Evolutionary conservation across 306 rosid species (phyloP), one percentile per base, ranked within the genome.

Genomic region (Fagus sylvatica): DNA sequence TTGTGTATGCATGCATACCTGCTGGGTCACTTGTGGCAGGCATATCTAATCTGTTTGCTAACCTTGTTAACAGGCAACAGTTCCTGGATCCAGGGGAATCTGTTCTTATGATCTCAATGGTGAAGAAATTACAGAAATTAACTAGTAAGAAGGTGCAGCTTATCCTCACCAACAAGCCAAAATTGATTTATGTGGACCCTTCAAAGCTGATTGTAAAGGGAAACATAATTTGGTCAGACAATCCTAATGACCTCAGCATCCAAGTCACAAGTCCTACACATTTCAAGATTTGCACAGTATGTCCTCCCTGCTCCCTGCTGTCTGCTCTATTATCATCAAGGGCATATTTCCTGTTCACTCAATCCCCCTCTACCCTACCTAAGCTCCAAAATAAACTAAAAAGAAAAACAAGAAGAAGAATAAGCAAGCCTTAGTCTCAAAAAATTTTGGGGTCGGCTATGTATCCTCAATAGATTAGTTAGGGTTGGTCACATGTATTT

Each of bases 121-220:
- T 96, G 88, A 93, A 96, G 91, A 91, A 96, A 79, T 11, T 93
- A 62, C 98, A 88, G 84, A 96, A 93, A 73, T 74, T 96, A 74
- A 84, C 96, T 49, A 96, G 97, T 92, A 96, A 96, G 87, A 96
- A 96, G 87, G 98, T 96, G 87, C 99, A 96, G 86, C 98, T 96
- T 67, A 96, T 96, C 79, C 98, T 96, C 74, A 93, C 99, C 75
- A 96, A 96, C 92, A 93, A 93, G 76, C 99, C 98, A 5, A 96
- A 93, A 83, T 85, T 96, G 85, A 91, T 96, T 79, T 96, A 96
- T 76, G 97, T 93, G 10, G 98, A 96, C 82, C 99, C 99, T 37
- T 85, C 99, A 34, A 93, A 96, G 82, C 85, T 96, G 73, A 72
- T 91, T 71, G 91, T 90, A 54, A 96, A 96, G 81, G 99, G 98